These are phyloP conservation scores for Mariannaea elegans DNA, from an alignment of 2,329 filamentous ascomycete genomes.

Conservation along the genomic window DNA sequence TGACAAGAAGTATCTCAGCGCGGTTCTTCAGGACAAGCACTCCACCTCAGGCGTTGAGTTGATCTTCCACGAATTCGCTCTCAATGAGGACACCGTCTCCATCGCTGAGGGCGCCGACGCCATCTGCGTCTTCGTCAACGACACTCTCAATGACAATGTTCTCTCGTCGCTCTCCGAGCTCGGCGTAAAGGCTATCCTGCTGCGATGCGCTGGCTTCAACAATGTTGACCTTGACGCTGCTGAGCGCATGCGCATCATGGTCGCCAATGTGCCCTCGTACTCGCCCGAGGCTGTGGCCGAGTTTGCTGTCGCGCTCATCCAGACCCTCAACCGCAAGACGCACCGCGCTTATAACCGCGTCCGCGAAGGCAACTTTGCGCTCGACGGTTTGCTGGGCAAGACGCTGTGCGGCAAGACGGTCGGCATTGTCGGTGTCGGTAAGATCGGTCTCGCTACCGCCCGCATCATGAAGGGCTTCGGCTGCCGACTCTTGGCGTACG, in stretches of 20 bases:
- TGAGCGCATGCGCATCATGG: constrained; percentile 63
- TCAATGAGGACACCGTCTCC: constrained; percentile 63
- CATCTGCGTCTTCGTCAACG: constrained; percentile 76
- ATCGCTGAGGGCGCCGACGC: constrained; percentile 63
- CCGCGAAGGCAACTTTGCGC: constrained; percentile 73
- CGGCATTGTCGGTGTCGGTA: constrained; percentile 71
- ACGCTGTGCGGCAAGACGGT: constrained; percentile 73
- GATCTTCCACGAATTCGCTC: constrained; percentile 65
- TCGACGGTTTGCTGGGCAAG: constrained; percentile 69
- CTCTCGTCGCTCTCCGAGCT: constrained; percentile 57
- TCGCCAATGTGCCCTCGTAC: constrained; percentile 74
- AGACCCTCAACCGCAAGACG: constrained; percentile 73
- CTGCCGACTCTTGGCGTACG: constrained; percentile 68
- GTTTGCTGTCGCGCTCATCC: constrained; percentile 72
- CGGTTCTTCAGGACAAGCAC: constrained; percentile 48
- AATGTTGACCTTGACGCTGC: constrained; percentile 70
- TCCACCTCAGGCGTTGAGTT: constrained; percentile 54
- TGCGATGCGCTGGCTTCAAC: constrained; percentile 76
- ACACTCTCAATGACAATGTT: constrained; percentile 61
- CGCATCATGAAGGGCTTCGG: constrained; percentile 72
- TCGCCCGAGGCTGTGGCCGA: constrained; percentile 76
- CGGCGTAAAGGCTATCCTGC: constrained; percentile 66
- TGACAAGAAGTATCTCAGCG: constrained; percentile 64
- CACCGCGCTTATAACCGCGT: constrained; percentile 75
- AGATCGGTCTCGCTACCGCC: constrained; percentile 70